These are phyloP conservation scores for Pyrus betulifolia DNA, from an alignment of 306 rosid genomes.

Conservation along the genomic window DNA sequence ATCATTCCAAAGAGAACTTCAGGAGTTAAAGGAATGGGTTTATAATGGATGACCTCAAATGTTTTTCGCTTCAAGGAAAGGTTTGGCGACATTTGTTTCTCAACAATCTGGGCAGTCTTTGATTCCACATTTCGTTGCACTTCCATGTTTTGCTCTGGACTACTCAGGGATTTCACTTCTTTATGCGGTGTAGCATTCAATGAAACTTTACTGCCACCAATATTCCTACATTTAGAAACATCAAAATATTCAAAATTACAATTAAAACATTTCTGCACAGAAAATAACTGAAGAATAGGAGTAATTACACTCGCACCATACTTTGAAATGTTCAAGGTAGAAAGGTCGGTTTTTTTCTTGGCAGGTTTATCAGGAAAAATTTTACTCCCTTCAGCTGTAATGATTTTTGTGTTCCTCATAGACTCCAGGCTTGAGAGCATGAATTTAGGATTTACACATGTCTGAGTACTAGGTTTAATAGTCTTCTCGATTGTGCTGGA, in stretches of 20 bases:
- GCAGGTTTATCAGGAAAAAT: slow-evolving; percentile 29
- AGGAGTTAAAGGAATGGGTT: not conserved
- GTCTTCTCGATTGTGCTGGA: slow-evolving; percentile 35
- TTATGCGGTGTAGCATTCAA: slow-evolving; percentile 30
- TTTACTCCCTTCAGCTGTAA: slow-evolving; percentile 41
- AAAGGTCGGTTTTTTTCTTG: slow-evolving; percentile 38
- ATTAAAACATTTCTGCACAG: not conserved
- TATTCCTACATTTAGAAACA: slow-evolving; percentile 28
- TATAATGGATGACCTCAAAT: slow-evolving; percentile 41
- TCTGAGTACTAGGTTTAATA: slow-evolving; percentile 23
- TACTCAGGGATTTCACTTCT: slow-evolving; percentile 20
- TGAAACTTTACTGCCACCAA: slow-evolving; percentile 28
- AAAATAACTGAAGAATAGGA: slow-evolving; percentile 2
- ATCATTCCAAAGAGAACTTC: not conserved
- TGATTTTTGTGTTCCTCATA: slow-evolving; percentile 28
- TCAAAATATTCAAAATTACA: slow-evolving; percentile 10
- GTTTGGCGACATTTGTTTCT: slow-evolving; percentile 30
- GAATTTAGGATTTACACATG: slow-evolving; percentile 27
- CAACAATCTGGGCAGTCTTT: slow-evolving; percentile 29
- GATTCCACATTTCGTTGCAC: slow-evolving; percentile 22
- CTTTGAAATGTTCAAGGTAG: slow-evolving; percentile 46
- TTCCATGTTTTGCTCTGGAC: slow-evolving; percentile 27
- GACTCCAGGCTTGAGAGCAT: slow-evolving; percentile 29
- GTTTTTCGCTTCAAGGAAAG: slow-evolving; percentile 54
- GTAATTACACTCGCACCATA: slow-evolving; percentile 15